These are phyloP conservation scores for Amanita inopinata DNA, from an alignment of 768 basidiomycete species.

Conservation along the genomic window DNA sequence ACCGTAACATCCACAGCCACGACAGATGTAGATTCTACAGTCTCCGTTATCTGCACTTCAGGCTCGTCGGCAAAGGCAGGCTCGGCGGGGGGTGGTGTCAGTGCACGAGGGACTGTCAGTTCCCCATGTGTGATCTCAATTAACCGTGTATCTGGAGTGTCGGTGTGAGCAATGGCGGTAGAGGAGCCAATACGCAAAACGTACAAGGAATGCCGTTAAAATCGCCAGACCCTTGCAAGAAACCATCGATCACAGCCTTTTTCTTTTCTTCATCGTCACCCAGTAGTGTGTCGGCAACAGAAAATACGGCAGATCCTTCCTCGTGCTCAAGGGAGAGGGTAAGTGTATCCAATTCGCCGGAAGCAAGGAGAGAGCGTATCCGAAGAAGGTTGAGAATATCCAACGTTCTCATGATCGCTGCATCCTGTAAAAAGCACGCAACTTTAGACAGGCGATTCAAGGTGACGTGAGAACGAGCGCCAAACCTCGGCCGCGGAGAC, in stretches of 20 bases:
- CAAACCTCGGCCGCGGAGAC: slow-evolving; percentile 52
- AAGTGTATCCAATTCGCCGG: slow-evolving; percentile 33
- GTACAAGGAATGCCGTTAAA: slow-evolving; percentile 57
- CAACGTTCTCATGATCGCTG: slow-evolving; percentile 31
- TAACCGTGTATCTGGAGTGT: slow-evolving; percentile 48
- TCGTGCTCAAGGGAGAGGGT: slow-evolving; percentile 33
- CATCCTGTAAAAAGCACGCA: slow-evolving; percentile 26
- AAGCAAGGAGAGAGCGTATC: slow-evolving; percentile 39
- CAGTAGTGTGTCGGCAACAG: slow-evolving; percentile 43
- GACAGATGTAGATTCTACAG: slow-evolving; percentile 14
- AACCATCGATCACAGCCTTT: slow-evolving; percentile 38
- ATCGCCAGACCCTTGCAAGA: slow-evolving; percentile 50
- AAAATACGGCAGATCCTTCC: slow-evolving; percentile 48
- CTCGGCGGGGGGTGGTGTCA: slow-evolving; percentile 29
- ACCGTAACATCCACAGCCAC: slow-evolving; percentile 25
- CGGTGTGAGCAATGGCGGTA: slow-evolving; percentile 10
- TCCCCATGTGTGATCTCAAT: slow-evolving; percentile 45
- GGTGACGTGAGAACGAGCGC: slow-evolving; percentile 4
- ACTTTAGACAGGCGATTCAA: background rate
- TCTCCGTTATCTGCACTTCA: slow-evolving; percentile 16
- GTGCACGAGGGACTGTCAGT: slow-evolving; percentile 38
- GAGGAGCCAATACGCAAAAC: slow-evolving; percentile 17
- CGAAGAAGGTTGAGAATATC: slow-evolving; percentile 52
- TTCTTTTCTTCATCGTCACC: slow-evolving; percentile 45
- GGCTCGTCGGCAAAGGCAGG: slow-evolving; percentile 18